Base-by-base conservation (phyloP, 2,329 filamentous ascomycete genomes). In the Lizonia empirigonia region DNA sequence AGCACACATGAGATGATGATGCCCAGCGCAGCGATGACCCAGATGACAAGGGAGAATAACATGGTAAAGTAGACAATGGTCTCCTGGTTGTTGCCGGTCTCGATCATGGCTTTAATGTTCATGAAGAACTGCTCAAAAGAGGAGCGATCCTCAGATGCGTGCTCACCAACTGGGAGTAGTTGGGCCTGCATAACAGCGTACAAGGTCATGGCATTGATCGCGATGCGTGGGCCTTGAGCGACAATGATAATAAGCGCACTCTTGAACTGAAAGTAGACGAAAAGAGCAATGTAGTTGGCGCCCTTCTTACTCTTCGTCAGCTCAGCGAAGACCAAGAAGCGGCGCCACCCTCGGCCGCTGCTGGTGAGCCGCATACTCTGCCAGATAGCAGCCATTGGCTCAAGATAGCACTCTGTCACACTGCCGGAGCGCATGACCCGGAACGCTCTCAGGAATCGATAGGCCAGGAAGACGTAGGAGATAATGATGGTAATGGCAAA, bases 261-360 rank as follows among this genome's bases (percentile, higher is more conserved):
- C 72, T 88, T 83, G 74, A 88, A 87, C 22, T 84, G 87, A 74
- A 96, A 96, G 72, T 96, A 96, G 22, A 91, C 89, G 71, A 96
- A 96, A 4, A 96, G 80, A 3, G 92, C 92, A 59, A 96, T 82
- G 65, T 96, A 96, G 71, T 96, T 91, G 50, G 87, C 87, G 15
- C 91, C 91, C 75, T 96, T 95, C 69, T 89, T 92, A 73, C 89
- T 91, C 76, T 93, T 94, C 10, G 92, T 96, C 70, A 97, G 77
- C 65, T 91, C 89, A 13, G 91, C 87, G 70, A 96, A 96, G 59
- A 97, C 91, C n/a, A 96, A 75, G 69, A 96, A 99, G 41, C 93
- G 83, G 64, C 86, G 88, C 84, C 87, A 99, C 24, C 94, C 94
- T 62, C 87, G 84, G 34, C 88, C 88, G 19, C 80, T 70, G 34